Conservation (phyloP, 2,329 filamentous ascomycete genomes). For the Clarireedia monteithiana region DNA sequence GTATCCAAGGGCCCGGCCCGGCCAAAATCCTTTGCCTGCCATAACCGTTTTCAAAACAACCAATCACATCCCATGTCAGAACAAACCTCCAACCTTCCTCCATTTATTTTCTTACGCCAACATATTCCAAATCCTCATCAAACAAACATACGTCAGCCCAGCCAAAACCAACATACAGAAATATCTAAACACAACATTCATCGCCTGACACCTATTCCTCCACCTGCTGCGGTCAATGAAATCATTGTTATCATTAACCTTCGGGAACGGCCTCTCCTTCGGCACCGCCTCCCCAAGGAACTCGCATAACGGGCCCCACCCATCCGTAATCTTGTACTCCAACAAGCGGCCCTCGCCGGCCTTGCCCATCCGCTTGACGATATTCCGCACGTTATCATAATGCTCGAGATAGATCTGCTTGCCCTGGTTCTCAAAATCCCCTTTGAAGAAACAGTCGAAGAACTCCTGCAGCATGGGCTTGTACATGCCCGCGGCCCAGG, state of each 20-base stretch:
- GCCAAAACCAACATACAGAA: background rate
- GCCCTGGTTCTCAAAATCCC: conserved; percentile 4
- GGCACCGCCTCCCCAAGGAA: conserved; percentile 16
- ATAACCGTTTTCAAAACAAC: too few species aligned
- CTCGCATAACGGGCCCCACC: conserved; percentile 14
- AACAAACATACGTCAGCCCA: background rate
- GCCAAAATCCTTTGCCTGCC: too few species aligned
- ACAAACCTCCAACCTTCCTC: too few species aligned
- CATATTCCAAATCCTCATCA: conserved; percentile 6
- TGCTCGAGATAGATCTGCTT: conserved; percentile 2
- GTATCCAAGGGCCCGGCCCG: too few species aligned
- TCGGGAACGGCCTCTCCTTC: conserved; percentile 3
- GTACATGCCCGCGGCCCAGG: conserved; percentile 8
- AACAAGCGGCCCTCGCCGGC: conserved; percentile 4
- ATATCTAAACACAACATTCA: conserved; percentile 5
- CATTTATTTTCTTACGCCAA: background rate
- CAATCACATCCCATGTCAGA: too few species aligned
- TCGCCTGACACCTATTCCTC: conserved; percentile 6
- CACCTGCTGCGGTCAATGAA: conserved; percentile 6
- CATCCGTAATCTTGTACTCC: conserved; percentile 14
- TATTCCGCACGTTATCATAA: conserved; percentile 3
- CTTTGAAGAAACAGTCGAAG: conserved; percentile 5
- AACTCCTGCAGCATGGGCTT: conserved; percentile 5
- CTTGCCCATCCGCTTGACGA: background rate
- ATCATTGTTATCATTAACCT: conserved; percentile 4